phyloP scores from a whole-genome alignment of 345 rosid genomes.

The Orychophragmus violaceus region DNA sequence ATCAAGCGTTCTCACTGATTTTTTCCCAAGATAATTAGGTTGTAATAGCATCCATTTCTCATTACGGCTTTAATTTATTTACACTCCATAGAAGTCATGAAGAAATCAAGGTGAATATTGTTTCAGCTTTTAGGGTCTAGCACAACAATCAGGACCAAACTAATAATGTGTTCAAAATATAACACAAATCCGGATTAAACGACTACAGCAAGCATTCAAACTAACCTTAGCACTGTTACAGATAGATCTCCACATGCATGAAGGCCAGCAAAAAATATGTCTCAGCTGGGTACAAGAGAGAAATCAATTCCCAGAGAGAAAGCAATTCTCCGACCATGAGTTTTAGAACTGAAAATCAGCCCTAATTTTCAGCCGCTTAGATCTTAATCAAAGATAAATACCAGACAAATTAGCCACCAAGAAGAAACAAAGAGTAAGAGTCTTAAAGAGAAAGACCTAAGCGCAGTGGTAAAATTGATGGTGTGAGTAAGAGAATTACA shows the following conservation, averaged over 20 bases:
- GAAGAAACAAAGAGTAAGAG: too few relatives aligned
- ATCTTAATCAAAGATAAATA: too few relatives aligned
- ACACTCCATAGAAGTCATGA: constrained; percentile 69
- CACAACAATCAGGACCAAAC: background rate
- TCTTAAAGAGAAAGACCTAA: too few relatives aligned
- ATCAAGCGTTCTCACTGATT: constrained; percentile 27
- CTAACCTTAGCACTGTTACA: constrained; percentile 83
- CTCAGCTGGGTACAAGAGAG: too few relatives aligned
- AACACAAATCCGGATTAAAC: too few relatives aligned
- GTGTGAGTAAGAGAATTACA: too few relatives aligned
- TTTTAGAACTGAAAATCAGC: too few relatives aligned
- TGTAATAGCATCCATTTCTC: constrained; percentile 95
- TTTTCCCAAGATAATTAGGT: constrained; percentile 77
- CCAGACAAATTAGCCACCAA: too few relatives aligned
- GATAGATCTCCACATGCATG: constrained; percentile 99
- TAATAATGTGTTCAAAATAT: background rate
- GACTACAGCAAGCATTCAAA: constrained; percentile 11
- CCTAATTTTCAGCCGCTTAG: too few relatives aligned
- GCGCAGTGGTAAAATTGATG: too few relatives aligned
- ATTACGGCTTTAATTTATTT: constrained; percentile 67
- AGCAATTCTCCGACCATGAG: too few relatives aligned
- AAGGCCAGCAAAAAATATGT: constrained; percentile 91
- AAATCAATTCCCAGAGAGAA: too few relatives aligned
- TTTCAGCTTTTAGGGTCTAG: constrained; percentile 7
- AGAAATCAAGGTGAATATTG: constrained; percentile 14